Conservation (phyloP, 306 rosid genomes). For the Benincasa hispida region DNA sequence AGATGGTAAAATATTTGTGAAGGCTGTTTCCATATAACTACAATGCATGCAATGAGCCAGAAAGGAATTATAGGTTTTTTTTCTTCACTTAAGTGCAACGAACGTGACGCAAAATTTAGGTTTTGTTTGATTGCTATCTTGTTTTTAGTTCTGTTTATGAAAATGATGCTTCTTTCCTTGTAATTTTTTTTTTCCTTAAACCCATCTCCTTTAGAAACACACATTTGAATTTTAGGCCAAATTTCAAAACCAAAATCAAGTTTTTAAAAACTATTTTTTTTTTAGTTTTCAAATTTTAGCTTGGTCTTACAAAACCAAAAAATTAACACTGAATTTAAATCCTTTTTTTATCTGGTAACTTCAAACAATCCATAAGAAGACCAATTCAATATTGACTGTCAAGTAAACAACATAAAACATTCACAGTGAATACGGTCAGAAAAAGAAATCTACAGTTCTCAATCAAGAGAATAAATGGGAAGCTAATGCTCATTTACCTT, state of each 20-base stretch:
- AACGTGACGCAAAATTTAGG: background rate
- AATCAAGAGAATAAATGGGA: background rate
- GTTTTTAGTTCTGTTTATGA: background rate
- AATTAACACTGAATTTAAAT: too few species aligned
- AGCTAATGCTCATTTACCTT: conserved; percentile 27
- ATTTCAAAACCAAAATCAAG: background rate
- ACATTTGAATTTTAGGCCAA: background rate
- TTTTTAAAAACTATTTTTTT: too few species aligned
- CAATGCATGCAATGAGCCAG: background rate
- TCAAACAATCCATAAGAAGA: background rate
- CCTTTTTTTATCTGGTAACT: background rate
- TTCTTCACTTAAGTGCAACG: background rate
- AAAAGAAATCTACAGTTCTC: background rate
- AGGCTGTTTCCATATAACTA: background rate
- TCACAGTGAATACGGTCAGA: background rate
- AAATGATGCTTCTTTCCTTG: background rate
- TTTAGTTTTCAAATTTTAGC: too few species aligned
- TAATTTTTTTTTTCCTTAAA: too few species aligned
- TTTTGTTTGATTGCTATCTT: background rate
- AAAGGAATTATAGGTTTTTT: background rate
- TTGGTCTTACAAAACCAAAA: too few species aligned
- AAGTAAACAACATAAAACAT: background rate
- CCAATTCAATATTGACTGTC: background rate
- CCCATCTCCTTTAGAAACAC: background rate
- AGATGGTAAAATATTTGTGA: background rate